Base-by-base conservation (phyloP, 108 stramenopile species). In the Skeletonema costatum region DNA sequence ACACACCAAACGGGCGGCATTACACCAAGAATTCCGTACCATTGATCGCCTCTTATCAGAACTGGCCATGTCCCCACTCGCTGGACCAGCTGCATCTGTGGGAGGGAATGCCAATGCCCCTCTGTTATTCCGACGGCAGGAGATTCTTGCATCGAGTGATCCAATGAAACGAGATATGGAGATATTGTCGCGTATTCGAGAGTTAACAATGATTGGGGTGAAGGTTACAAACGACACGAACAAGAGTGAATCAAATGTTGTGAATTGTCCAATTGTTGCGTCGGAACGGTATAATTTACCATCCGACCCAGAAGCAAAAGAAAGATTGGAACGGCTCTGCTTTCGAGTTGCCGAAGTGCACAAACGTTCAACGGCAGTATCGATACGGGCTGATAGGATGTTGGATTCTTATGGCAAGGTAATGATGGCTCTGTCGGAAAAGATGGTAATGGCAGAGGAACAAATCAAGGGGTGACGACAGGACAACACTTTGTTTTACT, bases 391-490 rank as follows among this genome's bases (percentile, higher is more conserved):
- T 14, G 85, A 90, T 79, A 32, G 38, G 2, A 62, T 93, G 41
- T 59, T 91, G 71, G 65, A 80, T 35, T 70, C 70, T 12, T 90
- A 91, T 82, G 84, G 88, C 58, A 19, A 71, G 14, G 66, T 86
- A 2, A 75, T 89, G 77, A 50, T 68, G 66, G 87, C 86, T 10
- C 66, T 87, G 17, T 91, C 90, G 17, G 90, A 90, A 50, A 90
- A 91, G 78, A 75, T 90, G 46, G 85, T 93, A 17, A 35, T 91
- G 72, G 87, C 86, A 17, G 86, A 90, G 74, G 92, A 93, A 80
- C 71, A 83, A 53, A 66, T 92, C 25, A 35, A 29, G 12, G 61
- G 63, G 7, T 36, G 31, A 13, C 21, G 48, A 50, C 5, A 6
- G 8, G 14, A 0, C 13, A 13, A 44, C 42, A 44, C 13, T 44